Evolutionary conservation across 208 protist species (phyloP), one percentile per base, ranked within the genome.

Genomic region (Crithidia brevicula): DNA sequence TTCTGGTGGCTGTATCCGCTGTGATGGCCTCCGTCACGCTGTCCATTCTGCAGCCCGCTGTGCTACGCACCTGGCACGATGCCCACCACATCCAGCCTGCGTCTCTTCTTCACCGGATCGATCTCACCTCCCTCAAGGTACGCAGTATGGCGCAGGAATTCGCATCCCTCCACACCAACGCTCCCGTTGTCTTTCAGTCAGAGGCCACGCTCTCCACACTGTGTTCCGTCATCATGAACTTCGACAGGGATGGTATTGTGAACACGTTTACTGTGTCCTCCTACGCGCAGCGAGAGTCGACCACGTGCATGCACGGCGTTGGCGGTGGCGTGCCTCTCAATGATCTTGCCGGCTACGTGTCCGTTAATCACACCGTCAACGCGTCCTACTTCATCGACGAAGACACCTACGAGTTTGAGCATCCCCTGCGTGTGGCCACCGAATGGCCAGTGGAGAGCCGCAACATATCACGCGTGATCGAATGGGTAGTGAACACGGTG

Each of bases 301-400:
- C 20, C 1, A 50, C 40, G 27, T 63, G 57, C n/a, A 46, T 63
- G 18, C 40, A 33, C 40, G 40, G 43, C 13, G 18, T 27, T 5
- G 5, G 3, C 4, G 18, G 27, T 23, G 23, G 13, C 23, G 40
- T 22, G 20, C 20, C 57, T 2, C 13, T 18, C 13, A 11, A 18
- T 3, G 16, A 10, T 22, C 38, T 68, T 23, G 33, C 38, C 11
- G 62, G 62, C 4, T 49, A 49, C 62, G 28, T 68, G 34, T 68
- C 62, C 25, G 9, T 27, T 45, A 58, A 68, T 13, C 30, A 59
- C 38, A 57, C 16, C 28, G 23, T 68, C 28, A 68, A 68, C n/a
- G 47, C 27, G 8, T 40, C 51, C 23, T 67, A 67, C 47, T 42
- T 42, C 43, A 28, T 67, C 3, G 47, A 67, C 47, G 25, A 34